Evolutionary conservation across 352 stramenopile species (phyloP).

Genomic region (Detonula confervacea): DNA sequence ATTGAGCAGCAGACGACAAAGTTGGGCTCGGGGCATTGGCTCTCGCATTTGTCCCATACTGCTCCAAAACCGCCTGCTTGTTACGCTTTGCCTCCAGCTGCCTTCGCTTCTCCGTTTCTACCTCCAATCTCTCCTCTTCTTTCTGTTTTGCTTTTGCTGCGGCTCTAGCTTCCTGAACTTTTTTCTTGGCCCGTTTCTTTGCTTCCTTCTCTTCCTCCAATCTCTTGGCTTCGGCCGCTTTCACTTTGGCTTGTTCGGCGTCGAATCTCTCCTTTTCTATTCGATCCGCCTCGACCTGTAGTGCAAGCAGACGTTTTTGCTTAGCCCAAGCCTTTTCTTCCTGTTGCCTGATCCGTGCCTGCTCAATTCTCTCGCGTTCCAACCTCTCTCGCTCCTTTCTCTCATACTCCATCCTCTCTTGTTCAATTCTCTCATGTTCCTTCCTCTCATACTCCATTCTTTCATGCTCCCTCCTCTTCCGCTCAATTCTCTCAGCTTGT

Average conservation of each 20-base stretch:
- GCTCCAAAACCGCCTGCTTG: neutral
- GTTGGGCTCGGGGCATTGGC: neutral
- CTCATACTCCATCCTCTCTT: neutral
- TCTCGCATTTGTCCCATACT: neutral
- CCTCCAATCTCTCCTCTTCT: constrained; percentile 1
- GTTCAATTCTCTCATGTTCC: neutral
- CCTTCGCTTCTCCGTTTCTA: constrained; percentile 3
- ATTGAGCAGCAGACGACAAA: neutral
- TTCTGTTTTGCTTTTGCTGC: constrained; percentile 2
- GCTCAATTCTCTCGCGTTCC: constrained; percentile 8
- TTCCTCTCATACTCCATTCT: neutral
- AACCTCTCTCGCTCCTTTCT: constrained; percentile 9
- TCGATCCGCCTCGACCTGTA: constrained; percentile 16
- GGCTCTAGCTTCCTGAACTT: constrained; percentile 7
- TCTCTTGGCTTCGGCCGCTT: neutral
- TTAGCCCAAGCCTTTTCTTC: neutral
- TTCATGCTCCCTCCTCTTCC: neutral
- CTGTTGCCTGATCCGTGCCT: constrained; percentile 12
- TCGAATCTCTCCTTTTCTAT: constrained; percentile 7
- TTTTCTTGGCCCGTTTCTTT: neutral
- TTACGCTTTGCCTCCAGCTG: constrained; percentile 3
- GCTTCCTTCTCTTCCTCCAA: constrained; percentile 18
- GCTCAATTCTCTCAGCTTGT: no score
- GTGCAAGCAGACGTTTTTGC: neutral
- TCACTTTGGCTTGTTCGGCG: neutral